These are phyloP conservation scores for Claviceps fusiformis DNA, from an alignment of 2,329 filamentous ascomycete genomes.

Conservation along the genomic window DNA sequence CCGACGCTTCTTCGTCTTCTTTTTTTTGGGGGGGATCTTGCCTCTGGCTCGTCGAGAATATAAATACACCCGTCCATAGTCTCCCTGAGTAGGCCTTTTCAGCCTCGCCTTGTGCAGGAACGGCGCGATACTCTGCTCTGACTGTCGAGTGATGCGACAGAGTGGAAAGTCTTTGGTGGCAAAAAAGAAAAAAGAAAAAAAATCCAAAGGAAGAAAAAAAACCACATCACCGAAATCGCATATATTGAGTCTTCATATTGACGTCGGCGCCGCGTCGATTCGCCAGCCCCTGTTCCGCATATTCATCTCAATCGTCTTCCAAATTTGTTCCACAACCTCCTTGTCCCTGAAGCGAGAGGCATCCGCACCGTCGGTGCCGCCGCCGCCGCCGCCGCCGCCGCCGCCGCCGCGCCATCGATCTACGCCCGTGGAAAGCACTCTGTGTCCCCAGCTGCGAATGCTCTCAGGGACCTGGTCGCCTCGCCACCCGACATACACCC, in stretches of 20 bases:
- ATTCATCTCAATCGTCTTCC: constrained; percentile 74
- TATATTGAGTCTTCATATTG: constrained; percentile 22
- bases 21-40: not conserved
- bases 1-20: not conserved
- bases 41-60: too few relatives aligned
- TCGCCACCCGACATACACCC: constrained; percentile 83
- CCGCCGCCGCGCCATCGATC: constrained; percentile 59
- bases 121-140: too few relatives aligned
- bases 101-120: too few relatives aligned
- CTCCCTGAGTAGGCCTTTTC: too few relatives aligned
- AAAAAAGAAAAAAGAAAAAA: not conserved
- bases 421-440: constrained; percentile 65
- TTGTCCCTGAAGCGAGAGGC: constrained; percentile 66
- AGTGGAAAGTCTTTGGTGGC: too few relatives aligned
- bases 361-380: constrained; percentile 36
- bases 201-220: not conserved
- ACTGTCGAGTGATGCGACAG: too few relatives aligned
- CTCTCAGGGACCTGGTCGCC: constrained; percentile 67
- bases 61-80: too few relatives aligned
- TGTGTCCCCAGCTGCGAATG: constrained; percentile 73
- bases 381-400: constrained; percentile 25
- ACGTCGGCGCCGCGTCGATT: constrained; percentile 50
- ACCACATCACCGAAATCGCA: too few relatives aligned
- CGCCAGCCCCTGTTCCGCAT: constrained; percentile 82
- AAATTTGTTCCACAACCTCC: constrained; percentile 85